These are phyloP conservation scores for Colletotrichum limetticola DNA, from an alignment of 2,329 filamentous ascomycete genomes.

Conservation along the genomic window DNA sequence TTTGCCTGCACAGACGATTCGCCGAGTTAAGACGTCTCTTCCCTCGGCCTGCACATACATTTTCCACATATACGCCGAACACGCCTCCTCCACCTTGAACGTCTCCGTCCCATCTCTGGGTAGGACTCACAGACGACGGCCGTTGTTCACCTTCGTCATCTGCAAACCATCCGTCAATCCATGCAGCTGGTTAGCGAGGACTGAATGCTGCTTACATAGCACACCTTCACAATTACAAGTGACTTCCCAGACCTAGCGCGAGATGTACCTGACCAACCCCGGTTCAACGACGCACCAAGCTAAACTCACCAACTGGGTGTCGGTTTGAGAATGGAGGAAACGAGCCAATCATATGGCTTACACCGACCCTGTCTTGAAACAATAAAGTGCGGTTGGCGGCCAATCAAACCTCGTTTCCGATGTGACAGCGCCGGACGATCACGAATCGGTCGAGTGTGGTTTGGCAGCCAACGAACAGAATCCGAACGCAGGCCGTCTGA, in stretches of 20 bases:
- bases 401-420: slow-evolving; percentile 28
- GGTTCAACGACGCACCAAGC: not conserved
- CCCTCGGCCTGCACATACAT: not conserved
- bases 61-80: not conserved
- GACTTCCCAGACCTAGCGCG: not conserved
- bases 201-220: not conserved
- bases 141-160: slow-evolving; percentile 12
- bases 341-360: slow-evolving; percentile 19
- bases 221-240: too few relatives aligned
- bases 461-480: slow-evolving; percentile 6
- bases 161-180: slow-evolving; percentile 20
- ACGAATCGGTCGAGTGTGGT: not conserved
- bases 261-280: not conserved
- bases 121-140: slow-evolving; percentile 18
- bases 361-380: slow-evolving; percentile 29
- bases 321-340: slow-evolving; percentile 25
- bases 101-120: slow-evolving; percentile 9
- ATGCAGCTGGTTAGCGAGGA: not conserved
- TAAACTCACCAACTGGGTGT: slow-evolving; percentile 22
- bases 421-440: slow-evolving; percentile 32
- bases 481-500: slow-evolving; percentile 27
- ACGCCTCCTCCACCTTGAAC: not conserved
- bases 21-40: not conserved
- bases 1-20: slow-evolving; percentile 1
- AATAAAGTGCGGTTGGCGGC: slow-evolving; percentile 13